Percentiles rank a stretch among this genome's conserved stretches.
Evolutionary conservation across 2,329 filamentous ascomycete species (phyloP).

Genomic region (Fusarium newnesense): DNA sequence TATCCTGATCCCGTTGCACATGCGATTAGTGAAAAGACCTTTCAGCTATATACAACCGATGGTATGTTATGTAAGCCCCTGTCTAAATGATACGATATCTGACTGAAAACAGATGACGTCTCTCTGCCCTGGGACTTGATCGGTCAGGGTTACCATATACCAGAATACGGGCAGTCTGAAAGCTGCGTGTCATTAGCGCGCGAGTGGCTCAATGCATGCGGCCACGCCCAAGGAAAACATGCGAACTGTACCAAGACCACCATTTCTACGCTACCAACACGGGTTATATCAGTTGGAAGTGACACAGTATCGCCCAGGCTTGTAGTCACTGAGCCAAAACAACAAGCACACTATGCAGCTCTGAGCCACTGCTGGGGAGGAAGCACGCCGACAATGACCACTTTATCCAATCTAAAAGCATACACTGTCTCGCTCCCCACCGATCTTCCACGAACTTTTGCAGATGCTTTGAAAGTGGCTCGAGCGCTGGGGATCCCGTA

Average conservation of each 20-base stretch:
- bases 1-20: neutral
- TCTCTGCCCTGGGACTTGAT: neutral
- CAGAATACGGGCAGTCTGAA: neutral
- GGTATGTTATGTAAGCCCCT: neutral
- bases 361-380: slow-evolving; percentile 14
- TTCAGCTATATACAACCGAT: neutral
- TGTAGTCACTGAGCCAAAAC: neutral
- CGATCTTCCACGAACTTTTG: neutral
- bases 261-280: neutral
- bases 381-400: slow-evolving; percentile 4
- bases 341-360: neutral
- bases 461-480: neutral
- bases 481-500: neutral
- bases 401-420: neutral
- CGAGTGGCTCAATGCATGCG: neutral
- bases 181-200: neutral
- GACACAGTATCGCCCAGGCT: neutral
- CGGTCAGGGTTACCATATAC: neutral
- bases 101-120: neutral
- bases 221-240: neutral
- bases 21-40: neutral
- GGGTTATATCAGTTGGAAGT: neutral
- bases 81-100: fast-evolving
- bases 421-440: neutral
- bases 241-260: neutral